Conservation (phyloP, 2,329 filamentous ascomycete species). For the Dryadomyces quercivorus region DNA sequence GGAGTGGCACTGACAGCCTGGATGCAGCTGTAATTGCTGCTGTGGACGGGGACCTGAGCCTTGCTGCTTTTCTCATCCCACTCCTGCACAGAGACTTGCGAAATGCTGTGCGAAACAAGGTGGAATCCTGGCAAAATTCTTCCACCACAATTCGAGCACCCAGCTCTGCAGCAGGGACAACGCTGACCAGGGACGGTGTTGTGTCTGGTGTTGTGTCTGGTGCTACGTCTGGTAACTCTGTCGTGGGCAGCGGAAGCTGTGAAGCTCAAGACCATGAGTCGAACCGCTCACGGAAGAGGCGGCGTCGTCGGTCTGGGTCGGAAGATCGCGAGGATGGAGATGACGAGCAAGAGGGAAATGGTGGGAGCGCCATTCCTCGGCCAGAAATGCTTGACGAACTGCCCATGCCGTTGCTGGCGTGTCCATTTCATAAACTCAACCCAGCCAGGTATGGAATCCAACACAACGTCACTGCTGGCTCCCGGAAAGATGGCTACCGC, state of each 20-base stretch:
- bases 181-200: neutral
- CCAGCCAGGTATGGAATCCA: slow-evolving; percentile 16
- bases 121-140: slow-evolving; percentile 14
- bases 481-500: slow-evolving; percentile 13
- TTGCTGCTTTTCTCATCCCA: slow-evolving; percentile 15
- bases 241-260: neutral
- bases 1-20: slow-evolving; percentile 14
- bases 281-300: slow-evolving; percentile 9
- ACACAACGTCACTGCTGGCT: slow-evolving; percentile 7
- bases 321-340: slow-evolving; percentile 11
- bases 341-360: slow-evolving; percentile 9
- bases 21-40: slow-evolving; percentile 15
- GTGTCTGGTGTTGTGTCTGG: neutral
- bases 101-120: slow-evolving; percentile 12
- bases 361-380: neutral
- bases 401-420: slow-evolving; percentile 11
- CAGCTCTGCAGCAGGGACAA: neutral
- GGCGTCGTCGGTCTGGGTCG: slow-evolving; percentile 8
- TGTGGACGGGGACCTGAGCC: slow-evolving; percentile 13
- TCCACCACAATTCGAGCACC: neutral
- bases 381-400: neutral
- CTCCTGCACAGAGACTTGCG: slow-evolving; percentile 13
- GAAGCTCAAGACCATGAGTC: slow-evolving; percentile 4
- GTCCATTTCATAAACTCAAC: slow-evolving; percentile 17
- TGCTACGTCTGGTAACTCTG: neutral